Percentiles rank a stretch among this genome's conserved stretches.
These are phyloP conservation scores for Termitomyces sp. DNA, from an alignment of 768 basidiomycete species.

Conservation along the genomic window DNA sequence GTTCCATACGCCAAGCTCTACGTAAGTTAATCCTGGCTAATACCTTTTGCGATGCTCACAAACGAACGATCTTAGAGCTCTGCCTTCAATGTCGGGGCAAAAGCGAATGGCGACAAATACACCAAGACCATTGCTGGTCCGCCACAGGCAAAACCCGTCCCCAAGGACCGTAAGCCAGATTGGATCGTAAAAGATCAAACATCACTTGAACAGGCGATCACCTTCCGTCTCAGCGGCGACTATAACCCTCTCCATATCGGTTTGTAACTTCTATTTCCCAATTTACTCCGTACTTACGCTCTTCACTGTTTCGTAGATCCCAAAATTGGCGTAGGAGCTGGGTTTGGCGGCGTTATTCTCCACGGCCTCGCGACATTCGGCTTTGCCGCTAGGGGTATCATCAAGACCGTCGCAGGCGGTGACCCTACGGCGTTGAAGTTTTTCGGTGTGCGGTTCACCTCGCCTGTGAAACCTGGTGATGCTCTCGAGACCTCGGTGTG, in stretches of 20 bases:
- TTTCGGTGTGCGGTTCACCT: conserved; percentile 75
- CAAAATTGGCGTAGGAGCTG: conserved; percentile 60
- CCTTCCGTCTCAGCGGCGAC: conserved; percentile 75
- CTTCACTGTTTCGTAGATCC: conserved; percentile 48
- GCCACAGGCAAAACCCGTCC: conserved; percentile 57
- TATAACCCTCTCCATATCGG: conserved; percentile 79
- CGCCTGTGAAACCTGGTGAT: conserved; percentile 83
- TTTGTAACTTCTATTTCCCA: conserved; percentile 14
- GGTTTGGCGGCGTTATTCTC: conserved; percentile 83
- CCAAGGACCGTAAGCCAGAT: conserved; percentile 58
- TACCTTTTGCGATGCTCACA: neutral
- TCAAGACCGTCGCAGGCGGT: conserved; percentile 57
- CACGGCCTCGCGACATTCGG: conserved; percentile 84
- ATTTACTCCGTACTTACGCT: neutral
- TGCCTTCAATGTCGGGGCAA: conserved; percentile 68
- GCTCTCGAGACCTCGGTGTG: conserved; percentile 74
- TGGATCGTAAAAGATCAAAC: conserved; percentile 61
- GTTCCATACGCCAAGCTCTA: conserved; percentile 60
- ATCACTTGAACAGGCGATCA: conserved; percentile 59
- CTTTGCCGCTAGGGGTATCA: conserved; percentile 73
- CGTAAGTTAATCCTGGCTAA: conserved; percentile 28
- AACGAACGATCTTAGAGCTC: conserved; percentile 38
- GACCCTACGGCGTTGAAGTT: conserved; percentile 60
- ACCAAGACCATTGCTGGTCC: conserved; percentile 57
- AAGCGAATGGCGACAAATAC: conserved; percentile 59